A percentile compares a stretch with the other conserved stretches of the same genome.
These are phyloP conservation scores for Lumnitzera littorea DNA, from an alignment of 345 rosid species.

Conservation along the genomic window DNA sequence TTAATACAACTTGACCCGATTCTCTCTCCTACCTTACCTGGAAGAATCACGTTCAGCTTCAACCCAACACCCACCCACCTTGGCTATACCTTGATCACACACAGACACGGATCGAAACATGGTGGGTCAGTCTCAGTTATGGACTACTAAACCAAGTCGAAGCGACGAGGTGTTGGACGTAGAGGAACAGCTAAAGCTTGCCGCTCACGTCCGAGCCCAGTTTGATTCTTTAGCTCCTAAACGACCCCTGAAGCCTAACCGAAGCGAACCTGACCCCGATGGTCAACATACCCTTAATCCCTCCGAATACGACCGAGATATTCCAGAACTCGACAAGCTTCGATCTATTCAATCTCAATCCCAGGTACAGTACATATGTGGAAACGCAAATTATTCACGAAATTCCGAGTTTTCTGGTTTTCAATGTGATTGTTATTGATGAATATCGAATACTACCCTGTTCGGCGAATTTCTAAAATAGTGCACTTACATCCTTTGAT, in stretches of 20 bases:
- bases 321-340: constrained; percentile 55
- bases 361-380: constrained; percentile 13
- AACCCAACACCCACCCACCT: too few species aligned
- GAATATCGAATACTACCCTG: too few species aligned
- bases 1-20: too few species aligned
- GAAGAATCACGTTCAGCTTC: too few species aligned
- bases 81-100: not conserved
- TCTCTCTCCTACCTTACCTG: too few species aligned
- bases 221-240: constrained; percentile 58
- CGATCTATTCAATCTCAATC: constrained; percentile 47
- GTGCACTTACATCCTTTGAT: too few species aligned
- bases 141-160: constrained; percentile 58
- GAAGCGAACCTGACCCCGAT: constrained; percentile 48
- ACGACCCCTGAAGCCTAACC: constrained; percentile 62
- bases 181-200: constrained; percentile 37
- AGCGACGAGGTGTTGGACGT: constrained; percentile 65
- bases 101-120: not conserved
- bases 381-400: too few species aligned
- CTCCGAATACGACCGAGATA: constrained; percentile 13
- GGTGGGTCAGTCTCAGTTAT: constrained; percentile 20
- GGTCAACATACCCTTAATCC: constrained; percentile 3
- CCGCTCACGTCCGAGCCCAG: constrained; percentile 48
- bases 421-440: too few species aligned
- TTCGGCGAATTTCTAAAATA: too few species aligned
- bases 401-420: too few species aligned